A percentile compares a stretch with the other conserved stretches of the same genome.
Evolutionary conservation across 768 basidiomycete species (phyloP).

Genomic region (Austroboletus eburneus): DNA sequence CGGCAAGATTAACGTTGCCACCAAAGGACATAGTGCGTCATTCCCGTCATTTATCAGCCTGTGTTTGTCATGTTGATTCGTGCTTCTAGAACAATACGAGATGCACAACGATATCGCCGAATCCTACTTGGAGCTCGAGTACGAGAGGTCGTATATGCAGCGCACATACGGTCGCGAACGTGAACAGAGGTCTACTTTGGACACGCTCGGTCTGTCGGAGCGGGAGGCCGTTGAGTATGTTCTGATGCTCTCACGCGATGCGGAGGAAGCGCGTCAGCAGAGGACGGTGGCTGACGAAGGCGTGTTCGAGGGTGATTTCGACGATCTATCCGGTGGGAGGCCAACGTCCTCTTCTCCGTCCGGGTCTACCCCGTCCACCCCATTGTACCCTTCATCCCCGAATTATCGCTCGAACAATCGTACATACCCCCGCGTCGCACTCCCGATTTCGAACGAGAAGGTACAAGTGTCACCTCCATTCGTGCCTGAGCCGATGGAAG

Average conservation of each 20-base stretch:
- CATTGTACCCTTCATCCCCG: slow-evolving; percentile 16
- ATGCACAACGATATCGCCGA: slow-evolving; percentile 61
- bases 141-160: slow-evolving; percentile 41
- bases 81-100: slow-evolving; percentile 55
- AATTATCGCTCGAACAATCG: slow-evolving; percentile 20
- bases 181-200: slow-evolving; percentile 55
- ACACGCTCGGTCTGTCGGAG: slow-evolving; percentile 68
- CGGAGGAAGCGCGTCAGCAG: slow-evolving; percentile 36
- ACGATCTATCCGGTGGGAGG: slow-evolving; percentile 6
- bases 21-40: slow-evolving; percentile 47
- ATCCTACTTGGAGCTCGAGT: slow-evolving; percentile 46
- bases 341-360: slow-evolving; percentile 16
- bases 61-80: neutral
- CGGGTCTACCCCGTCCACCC: slow-evolving; percentile 5
- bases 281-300: slow-evolving; percentile 42
- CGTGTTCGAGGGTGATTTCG: slow-evolving; percentile 51
- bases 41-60: neutral
- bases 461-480: slow-evolving; percentile 52
- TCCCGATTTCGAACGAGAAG: slow-evolving; percentile 42
- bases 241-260: slow-evolving; percentile 82
- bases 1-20: slow-evolving; percentile 24
- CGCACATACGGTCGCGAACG: slow-evolving; percentile 44
- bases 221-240: slow-evolving; percentile 74
- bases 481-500: slow-evolving; percentile 53
- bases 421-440: slow-evolving; percentile 26